These are phyloP conservation scores for Aspergillus versicolor DNA, from an alignment of 2,329 filamentous ascomycete species.

Conservation along the genomic window DNA sequence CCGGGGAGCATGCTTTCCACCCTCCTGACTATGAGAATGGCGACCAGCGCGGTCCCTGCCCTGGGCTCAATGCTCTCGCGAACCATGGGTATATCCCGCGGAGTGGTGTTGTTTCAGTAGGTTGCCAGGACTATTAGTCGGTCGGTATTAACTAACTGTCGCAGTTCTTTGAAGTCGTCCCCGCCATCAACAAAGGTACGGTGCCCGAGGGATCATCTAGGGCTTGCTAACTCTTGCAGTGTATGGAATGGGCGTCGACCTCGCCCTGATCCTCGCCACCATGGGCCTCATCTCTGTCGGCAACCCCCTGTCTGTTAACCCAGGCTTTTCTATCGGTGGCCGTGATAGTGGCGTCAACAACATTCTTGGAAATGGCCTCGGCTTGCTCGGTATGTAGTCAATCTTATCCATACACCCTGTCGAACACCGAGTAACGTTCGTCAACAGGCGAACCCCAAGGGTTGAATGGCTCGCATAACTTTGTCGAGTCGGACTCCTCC, in stretches of 20 bases:
- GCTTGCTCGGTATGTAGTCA: conserved; percentile 39
- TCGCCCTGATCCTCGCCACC: conserved; percentile 43
- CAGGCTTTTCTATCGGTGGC: conserved; percentile 56
- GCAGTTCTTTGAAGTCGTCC: conserved; percentile 34
- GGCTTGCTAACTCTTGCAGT: conserved; percentile 28
- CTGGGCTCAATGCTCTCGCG: conserved; percentile 11
- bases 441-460: conserved; percentile 39
- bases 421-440: too few species aligned
- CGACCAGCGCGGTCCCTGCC: conserved; percentile 29
- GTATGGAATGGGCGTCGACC: conserved; percentile 50
- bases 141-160: not conserved
- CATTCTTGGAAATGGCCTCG: conserved; percentile 44
- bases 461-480: conserved; percentile 54
- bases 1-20: conserved; percentile 35
- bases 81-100: conserved; percentile 16
- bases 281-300: conserved; percentile 52
- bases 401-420: too few species aligned
- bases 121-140: not conserved
- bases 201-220: too few species aligned
- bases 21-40: conserved; percentile 33
- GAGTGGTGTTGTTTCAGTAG: conserved; percentile 36
- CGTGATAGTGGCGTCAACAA: conserved; percentile 38
- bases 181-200: conserved; percentile 35
- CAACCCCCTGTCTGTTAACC: conserved; percentile 51
- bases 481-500: conserved; percentile 56